These are phyloP conservation scores for Boletellus sp. DNA, from an alignment of 768 basidiomycete genomes.

Conservation along the genomic window DNA sequence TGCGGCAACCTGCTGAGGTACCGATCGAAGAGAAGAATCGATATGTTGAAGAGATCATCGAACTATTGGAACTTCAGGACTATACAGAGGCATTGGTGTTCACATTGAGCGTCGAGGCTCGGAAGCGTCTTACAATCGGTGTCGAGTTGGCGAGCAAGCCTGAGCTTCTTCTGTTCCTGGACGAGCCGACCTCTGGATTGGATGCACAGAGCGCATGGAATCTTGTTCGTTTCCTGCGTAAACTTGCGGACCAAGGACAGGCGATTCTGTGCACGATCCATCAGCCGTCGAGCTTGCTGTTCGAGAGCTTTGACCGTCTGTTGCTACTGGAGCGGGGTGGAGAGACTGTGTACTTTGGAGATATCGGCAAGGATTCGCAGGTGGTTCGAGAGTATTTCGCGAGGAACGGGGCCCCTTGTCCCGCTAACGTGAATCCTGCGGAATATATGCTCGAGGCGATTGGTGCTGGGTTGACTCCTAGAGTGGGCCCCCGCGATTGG, in stretches of 20 bases:
- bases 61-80: slow-evolving; percentile 80
- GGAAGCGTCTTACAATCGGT: slow-evolving; percentile 87
- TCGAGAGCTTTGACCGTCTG: slow-evolving; percentile 80
- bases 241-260: slow-evolving; percentile 81
- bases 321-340: slow-evolving; percentile 73
- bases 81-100: slow-evolving; percentile 79
- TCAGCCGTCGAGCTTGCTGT: slow-evolving; percentile 81
- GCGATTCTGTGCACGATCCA: slow-evolving; percentile 91
- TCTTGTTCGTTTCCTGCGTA: slow-evolving; percentile 74
- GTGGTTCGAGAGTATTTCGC: slow-evolving; percentile 75
- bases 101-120: slow-evolving; percentile 61
- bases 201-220: slow-evolving; percentile 76
- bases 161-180: slow-evolving; percentile 24
- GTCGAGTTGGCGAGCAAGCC: slow-evolving; percentile 84
- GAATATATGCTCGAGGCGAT: slow-evolving; percentile 85
- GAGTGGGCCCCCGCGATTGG: slow-evolving; percentile 81
- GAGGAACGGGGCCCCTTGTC: slow-evolving; percentile 65
- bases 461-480: slow-evolving; percentile 72
- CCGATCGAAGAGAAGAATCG: slow-evolving; percentile 69
- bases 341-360: slow-evolving; percentile 91
- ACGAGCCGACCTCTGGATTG: slow-evolving; percentile 54
- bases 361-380: slow-evolving; percentile 71
- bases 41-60: slow-evolving; percentile 81
- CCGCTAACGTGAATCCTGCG: slow-evolving; percentile 72
- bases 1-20: slow-evolving; percentile 70